Evolutionary conservation across 768 basidiomycete genomes (phyloP).

Genomic region (Lactarius vividus): DNA sequence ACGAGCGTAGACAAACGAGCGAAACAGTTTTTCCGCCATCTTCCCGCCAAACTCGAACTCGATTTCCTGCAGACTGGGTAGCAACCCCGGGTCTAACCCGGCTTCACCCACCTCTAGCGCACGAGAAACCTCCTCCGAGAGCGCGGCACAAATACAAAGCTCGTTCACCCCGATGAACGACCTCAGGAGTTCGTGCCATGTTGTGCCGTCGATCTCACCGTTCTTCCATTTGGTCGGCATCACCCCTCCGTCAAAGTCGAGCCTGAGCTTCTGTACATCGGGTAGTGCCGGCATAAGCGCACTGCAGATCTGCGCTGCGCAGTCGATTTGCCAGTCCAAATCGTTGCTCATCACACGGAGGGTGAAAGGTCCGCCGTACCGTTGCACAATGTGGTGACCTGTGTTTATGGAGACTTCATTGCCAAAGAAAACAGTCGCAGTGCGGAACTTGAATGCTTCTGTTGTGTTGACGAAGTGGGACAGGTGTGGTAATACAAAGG

Average conservation of each 20-base stretch:
- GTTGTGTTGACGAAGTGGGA: neutral
- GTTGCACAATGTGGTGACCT: accelerated
- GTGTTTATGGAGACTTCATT: neutral
- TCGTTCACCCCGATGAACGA: neutral
- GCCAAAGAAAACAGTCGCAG: neutral
- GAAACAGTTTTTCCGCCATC: too few species aligned
- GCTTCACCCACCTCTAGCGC: neutral
- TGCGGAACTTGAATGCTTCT: neutral
- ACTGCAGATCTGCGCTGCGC: neutral
- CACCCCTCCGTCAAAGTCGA: neutral
- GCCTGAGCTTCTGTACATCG: neutral
- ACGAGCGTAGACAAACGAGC: too few species aligned
- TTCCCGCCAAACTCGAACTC: too few species aligned
- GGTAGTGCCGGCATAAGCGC: neutral
- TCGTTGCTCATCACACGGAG: neutral
- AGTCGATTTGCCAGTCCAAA: neutral
- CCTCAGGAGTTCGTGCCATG: neutral
- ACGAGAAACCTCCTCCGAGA: neutral
- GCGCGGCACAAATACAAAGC: neutral
- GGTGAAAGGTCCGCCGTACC: neutral
- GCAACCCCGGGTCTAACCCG: neutral
- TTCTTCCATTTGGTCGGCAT: neutral
- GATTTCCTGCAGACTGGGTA: neutral
- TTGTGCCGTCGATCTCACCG: neutral
- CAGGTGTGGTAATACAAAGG: neutral